Conservation (phyloP, 2,329 filamentous ascomycete genomes). For the Hymenoscyphus infarciens region DNA sequence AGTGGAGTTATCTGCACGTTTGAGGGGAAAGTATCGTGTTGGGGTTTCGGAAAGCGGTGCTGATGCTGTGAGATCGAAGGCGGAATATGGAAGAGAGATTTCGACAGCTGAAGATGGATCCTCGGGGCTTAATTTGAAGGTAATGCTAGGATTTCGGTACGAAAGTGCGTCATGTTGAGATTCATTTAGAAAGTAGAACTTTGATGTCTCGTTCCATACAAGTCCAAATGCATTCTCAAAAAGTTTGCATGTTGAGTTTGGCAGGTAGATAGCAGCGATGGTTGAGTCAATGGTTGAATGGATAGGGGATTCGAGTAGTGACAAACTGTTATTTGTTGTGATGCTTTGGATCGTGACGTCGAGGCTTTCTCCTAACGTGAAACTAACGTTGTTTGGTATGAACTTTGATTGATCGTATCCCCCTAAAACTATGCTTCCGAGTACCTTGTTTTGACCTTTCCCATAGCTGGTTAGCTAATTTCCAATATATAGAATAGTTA, state of each 20-base stretch:
- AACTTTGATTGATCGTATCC: constrained; percentile 41
- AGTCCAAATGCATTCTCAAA: constrained; percentile 38
- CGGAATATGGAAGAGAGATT: constrained; percentile 29
- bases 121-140: constrained; percentile 28
- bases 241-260: constrained; percentile 34
- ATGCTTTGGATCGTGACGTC: constrained; percentile 37
- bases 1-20: constrained; percentile 20
- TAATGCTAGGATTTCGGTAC: constrained; percentile 28
- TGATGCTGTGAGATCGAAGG: constrained; percentile 33
- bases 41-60: constrained; percentile 14
- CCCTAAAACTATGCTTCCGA: constrained; percentile 39
- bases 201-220: constrained; percentile 33
- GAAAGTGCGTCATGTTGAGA: constrained; percentile 28
- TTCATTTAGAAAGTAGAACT: constrained; percentile 35
- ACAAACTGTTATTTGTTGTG: constrained; percentile 27
- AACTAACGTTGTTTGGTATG: constrained; percentile 36
- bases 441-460: constrained; percentile 31
- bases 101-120: constrained; percentile 15
- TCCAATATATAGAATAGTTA: background rate
- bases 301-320: constrained; percentile 30
- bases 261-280: constrained; percentile 39
- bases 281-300: constrained; percentile 36
- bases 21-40: constrained; percentile 29
- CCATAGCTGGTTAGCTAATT: background rate
- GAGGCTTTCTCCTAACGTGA: constrained; percentile 38